Base-by-base conservation (phyloP, 164 flowering plant species). In the Pachysandra terminalis region DNA sequence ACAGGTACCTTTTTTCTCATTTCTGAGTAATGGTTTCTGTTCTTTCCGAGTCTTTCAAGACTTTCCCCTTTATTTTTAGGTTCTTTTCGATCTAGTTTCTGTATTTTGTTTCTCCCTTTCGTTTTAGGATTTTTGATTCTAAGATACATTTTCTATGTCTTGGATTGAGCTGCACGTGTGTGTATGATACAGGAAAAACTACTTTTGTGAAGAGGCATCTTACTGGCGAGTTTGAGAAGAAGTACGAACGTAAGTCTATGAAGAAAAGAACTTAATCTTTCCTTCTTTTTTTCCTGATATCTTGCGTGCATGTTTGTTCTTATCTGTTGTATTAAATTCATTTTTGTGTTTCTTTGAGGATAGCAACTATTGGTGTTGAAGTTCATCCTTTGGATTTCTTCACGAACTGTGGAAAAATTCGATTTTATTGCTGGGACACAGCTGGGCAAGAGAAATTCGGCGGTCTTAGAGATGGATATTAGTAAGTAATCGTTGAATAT, bases 361-460 rank as follows among this genome's bases (percentile, higher is more conserved):
- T 62, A 80, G 81, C 83, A 19, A 86, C 90, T 0, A 86, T 86
- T 68, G 90, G 90, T 64, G 90, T 86, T 24, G 90, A 86, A 68
- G 87, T 86, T 71, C 88, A 86, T 74, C 90, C 90, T 0, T 69
- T 86, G 70, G 90, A 86, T 64, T 86, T 86, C 82, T 79, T 71
- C 67, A 86, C 90, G 0, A 86, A 86, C 61, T 81, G 88, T 55
- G 90, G 90, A 0, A 79, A 79, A 59, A 83, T 86, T 62, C 74
- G 90, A 19, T 84, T 84, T 65, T 83, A 86, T 71, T 86, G 90
- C 69, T 86, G 90, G 90, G 90, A 86, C 74, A 86, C 90, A 21
- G 90, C 90, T 58, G 90, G 90, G 1, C 90, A 86, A 65, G 88
- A 86, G 79, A 84, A 83, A 59, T 84, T 84, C 56, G 90, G 90